Evolutionary conservation across 2,329 filamentous ascomycete species (phyloP).

Genomic region (Colletotrichum paranaense): DNA sequence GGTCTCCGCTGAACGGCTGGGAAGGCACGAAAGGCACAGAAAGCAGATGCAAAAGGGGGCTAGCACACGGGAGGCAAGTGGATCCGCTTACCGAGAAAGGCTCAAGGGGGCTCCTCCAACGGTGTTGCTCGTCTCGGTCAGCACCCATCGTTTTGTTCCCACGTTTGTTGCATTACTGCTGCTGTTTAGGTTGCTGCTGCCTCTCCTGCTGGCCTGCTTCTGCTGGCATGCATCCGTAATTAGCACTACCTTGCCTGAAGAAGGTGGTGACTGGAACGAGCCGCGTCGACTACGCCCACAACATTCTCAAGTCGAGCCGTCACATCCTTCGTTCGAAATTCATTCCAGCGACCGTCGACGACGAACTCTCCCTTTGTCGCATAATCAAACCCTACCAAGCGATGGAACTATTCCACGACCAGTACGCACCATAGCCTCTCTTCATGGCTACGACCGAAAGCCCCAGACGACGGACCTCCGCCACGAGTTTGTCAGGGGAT

Average conservation of each 20-base stretch:
- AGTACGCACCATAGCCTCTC: conserved; percentile 24
- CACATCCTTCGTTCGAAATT: neutral
- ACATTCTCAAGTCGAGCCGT: neutral
- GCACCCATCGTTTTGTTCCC: neutral
- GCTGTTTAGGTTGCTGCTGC: neutral
- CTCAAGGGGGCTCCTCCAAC: neutral
- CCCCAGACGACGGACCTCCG: conserved; percentile 4
- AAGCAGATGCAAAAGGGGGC: neutral
- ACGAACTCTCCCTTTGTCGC: neutral
- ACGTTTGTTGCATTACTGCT: neutral
- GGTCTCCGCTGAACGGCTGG: neutral
- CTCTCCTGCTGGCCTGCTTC: neutral
- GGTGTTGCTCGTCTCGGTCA: neutral
- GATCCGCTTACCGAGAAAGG: conserved; percentile 8
- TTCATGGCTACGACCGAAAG: conserved; percentile 20
- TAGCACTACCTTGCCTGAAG: neutral
- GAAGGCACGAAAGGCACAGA: neutral
- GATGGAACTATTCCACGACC: conserved; percentile 29
- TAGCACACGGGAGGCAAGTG: conserved; percentile 19
- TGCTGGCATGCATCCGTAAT: conserved; percentile 12
- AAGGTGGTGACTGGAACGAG: conserved; percentile 2
- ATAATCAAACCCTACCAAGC: neutral
- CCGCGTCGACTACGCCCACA: conserved; percentile 4
- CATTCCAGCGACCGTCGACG: neutral
- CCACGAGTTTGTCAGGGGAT: conserved; percentile 1